Percentiles rank a stretch among this genome's conserved stretches.
Evolutionary conservation across 2,329 filamentous ascomycete species (phyloP).

Genomic region (Ilyonectria robusta): DNA sequence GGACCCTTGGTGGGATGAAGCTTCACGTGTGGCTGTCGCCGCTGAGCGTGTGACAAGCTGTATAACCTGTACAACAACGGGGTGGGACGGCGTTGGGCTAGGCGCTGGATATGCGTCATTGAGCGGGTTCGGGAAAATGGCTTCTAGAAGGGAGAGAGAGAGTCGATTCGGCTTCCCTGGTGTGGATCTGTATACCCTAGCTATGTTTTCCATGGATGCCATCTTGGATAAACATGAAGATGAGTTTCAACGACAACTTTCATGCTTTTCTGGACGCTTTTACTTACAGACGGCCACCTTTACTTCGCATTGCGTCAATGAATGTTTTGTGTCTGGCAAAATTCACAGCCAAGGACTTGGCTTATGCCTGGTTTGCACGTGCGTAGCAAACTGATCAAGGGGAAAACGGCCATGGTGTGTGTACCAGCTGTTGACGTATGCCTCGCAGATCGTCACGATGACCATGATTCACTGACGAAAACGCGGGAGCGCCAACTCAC

Average conservation of each 20-base stretch:
- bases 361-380: neutral
- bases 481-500: neutral
- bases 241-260: neutral
- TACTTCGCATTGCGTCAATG: neutral
- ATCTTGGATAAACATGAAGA: neutral
- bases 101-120: slow-evolving; percentile 7
- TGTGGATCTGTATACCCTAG: slow-evolving; percentile 7
- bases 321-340: neutral
- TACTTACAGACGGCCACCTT: neutral
- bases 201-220: neutral
- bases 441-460: neutral
- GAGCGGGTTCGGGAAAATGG: neutral
- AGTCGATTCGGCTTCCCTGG: neutral
- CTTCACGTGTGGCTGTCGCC: slow-evolving; percentile 21
- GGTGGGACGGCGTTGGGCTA: slow-evolving; percentile 25
- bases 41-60: slow-evolving; percentile 30
- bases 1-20: slow-evolving; percentile 59
- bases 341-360: neutral
- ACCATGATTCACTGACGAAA: slow-evolving; percentile 19
- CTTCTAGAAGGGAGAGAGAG: slow-evolving; percentile 11
- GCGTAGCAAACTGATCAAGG: neutral
- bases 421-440: slow-evolving; percentile 21
- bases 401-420: neutral
- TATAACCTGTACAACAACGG: slow-evolving; percentile 32
- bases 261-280: neutral